phyloP scores from a whole-genome alignment of 768 basidiomycete genomes.

The Russula dissimulans region DNA sequence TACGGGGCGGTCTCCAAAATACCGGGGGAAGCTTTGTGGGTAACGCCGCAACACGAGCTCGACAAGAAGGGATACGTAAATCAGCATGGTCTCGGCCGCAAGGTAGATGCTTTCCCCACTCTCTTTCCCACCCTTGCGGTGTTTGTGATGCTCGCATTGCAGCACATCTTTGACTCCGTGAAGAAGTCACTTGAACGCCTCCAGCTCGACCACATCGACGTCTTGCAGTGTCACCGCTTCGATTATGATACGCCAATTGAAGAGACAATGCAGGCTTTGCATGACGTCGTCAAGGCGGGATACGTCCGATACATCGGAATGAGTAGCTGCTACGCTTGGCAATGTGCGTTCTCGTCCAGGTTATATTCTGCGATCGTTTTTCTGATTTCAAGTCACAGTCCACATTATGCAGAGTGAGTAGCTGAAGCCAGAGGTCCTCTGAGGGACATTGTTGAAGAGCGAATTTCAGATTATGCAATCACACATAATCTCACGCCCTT shows the following conservation, averaged over 20 bases:
- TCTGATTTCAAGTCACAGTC: constrained; percentile 4
- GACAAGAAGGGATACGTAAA: constrained; percentile 30
- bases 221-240: constrained; percentile 47
- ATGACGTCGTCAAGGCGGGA: constrained; percentile 33
- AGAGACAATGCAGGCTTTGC: constrained; percentile 29
- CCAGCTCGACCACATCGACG: constrained; percentile 68
- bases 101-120: constrained; percentile 18
- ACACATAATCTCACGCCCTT: constrained; percentile 13
- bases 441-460: constrained; percentile 11
- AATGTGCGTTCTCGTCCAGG: constrained; percentile 19
- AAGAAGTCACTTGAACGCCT: constrained; percentile 55
- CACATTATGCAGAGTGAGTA: constrained; percentile 16
- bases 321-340: constrained; percentile 26
- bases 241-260: constrained; percentile 28
- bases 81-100: constrained; percentile 30
- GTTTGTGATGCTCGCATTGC: neutral
- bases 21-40: neutral
- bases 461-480: constrained; percentile 17
- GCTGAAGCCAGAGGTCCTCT: neutral
- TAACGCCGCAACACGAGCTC: neutral
- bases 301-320: constrained; percentile 30
- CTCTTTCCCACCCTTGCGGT: neutral
- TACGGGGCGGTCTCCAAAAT: neutral
- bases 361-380: neutral
- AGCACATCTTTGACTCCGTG: constrained; percentile 69